Conservation (phyloP, 306 rosid species). For the Lathyrus tuberosus region DNA sequence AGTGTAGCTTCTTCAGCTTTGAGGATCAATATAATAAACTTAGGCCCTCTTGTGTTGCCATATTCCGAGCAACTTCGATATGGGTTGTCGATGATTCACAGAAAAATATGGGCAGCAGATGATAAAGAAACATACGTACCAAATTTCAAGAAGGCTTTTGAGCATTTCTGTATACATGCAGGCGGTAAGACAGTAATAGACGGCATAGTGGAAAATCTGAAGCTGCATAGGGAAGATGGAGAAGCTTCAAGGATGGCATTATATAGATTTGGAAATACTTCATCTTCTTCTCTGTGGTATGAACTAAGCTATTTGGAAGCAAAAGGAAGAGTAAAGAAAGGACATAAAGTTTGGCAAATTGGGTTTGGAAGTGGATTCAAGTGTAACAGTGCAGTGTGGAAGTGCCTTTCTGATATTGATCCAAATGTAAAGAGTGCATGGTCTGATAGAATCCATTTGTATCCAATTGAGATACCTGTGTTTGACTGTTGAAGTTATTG, state of each 20-base stretch:
- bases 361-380: constrained; percentile 79
- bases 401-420: constrained; percentile 58
- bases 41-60: constrained; percentile 70
- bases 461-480: constrained; percentile 49
- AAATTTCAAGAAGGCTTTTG: constrained; percentile 60
- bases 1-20: constrained; percentile 63
- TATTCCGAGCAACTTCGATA: constrained; percentile 58
- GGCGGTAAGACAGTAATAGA: constrained; percentile 76
- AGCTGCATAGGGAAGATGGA: constrained; percentile 59
- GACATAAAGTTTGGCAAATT: constrained; percentile 71
- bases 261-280: constrained; percentile 73
- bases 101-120: constrained; percentile 39
- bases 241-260: constrained; percentile 83
- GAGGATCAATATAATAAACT: constrained; percentile 48
- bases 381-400: constrained; percentile 77
- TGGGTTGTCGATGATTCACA: constrained; percentile 46
- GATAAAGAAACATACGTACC: constrained; percentile 50
- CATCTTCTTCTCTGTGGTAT: constrained; percentile 76
- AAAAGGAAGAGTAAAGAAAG: constrained; percentile 63
- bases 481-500: constrained; percentile 38
- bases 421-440: constrained; percentile 58
- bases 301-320: constrained; percentile 67
- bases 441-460: constrained; percentile 67
- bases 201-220: constrained; percentile 56
- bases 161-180: constrained; percentile 79